Conservation (phyloP, 1,139 yeast species). For the Maudiozyma humilis region DNA sequence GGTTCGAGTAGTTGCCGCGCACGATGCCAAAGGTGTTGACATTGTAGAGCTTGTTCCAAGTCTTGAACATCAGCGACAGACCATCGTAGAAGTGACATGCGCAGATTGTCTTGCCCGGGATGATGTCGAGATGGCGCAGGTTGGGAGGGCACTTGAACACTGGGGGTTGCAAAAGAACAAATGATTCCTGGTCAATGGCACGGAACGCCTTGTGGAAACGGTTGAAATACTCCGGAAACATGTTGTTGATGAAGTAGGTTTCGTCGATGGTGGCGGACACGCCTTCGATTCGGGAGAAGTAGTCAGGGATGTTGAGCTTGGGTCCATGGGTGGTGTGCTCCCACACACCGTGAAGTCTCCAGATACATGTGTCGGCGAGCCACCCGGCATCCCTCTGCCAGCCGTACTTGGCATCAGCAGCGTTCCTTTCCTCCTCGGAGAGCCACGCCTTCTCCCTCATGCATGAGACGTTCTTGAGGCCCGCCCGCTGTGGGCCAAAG, state of each 20-base stretch:
- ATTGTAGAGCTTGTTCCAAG: conserved; percentile 68
- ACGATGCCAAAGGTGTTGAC: conserved; percentile 89
- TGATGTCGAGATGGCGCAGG: conserved; percentile 44
- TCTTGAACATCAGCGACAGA: conserved; percentile 79
- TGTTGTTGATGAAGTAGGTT: conserved; percentile 53
- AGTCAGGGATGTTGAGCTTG: conserved; percentile 39
- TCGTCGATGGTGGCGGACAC: conserved; percentile 36
- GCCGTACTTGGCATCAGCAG: conserved; percentile 55
- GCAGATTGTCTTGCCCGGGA: conserved; percentile 61
- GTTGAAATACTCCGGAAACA: conserved; percentile 52
- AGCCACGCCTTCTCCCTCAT: conserved; percentile 67
- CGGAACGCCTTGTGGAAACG: conserved; percentile 45
- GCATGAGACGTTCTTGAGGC: conserved; percentile 54
- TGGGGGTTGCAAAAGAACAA: conserved; percentile 73
- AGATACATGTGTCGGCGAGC: conserved; percentile 68
- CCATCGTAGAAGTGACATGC: conserved; percentile 94
- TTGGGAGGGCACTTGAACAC: conserved; percentile 74
- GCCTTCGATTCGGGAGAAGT: conserved; percentile 34
- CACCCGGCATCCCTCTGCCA: conserved; percentile 60
- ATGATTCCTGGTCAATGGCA: conserved; percentile 38
- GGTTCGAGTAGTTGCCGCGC: conserved; percentile 66
- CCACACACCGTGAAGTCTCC: conserved; percentile 78
- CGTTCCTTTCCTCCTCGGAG: conserved; percentile 29
- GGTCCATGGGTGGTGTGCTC: conserved; percentile 30
- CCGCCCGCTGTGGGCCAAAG: conserved; percentile 65